These are phyloP conservation scores for Colletotrichum coccodes DNA, from an alignment of 2,329 filamentous ascomycete genomes.

Conservation along the genomic window DNA sequence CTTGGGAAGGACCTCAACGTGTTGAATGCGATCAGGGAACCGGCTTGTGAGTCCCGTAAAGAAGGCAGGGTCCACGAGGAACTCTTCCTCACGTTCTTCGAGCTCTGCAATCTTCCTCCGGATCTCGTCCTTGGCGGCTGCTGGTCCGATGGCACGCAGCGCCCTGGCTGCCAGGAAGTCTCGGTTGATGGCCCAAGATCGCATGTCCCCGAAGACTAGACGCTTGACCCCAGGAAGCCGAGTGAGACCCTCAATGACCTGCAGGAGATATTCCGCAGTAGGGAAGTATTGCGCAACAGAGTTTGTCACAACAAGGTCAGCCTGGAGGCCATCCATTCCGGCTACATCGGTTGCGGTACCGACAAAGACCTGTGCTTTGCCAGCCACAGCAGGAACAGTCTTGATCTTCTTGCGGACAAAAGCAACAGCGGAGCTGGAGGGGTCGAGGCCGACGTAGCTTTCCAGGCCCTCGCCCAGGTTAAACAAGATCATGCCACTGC, in stretches of 20 bases:
- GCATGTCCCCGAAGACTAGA: constrained; percentile 36
- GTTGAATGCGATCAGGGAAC: constrained; percentile 33
- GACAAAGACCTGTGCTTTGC: constrained; percentile 32
- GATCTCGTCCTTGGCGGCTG: constrained; percentile 12
- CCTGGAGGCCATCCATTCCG: background rate
- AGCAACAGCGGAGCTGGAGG: constrained; percentile 32
- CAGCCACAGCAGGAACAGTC: constrained; percentile 19
- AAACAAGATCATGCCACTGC: constrained; percentile 44
- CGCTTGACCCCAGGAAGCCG: background rate
- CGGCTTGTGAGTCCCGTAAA: constrained; percentile 34
- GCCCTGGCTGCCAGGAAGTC: constrained; percentile 34
- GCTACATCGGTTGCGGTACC: constrained; percentile 35
- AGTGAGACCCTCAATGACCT: constrained; percentile 30
- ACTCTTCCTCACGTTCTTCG: constrained; percentile 33
- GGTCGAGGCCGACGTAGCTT: constrained; percentile 41
- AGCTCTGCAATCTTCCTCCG: constrained; percentile 28
- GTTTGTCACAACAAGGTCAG: constrained; percentile 31
- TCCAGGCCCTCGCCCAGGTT: constrained; percentile 36
- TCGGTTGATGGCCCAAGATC: constrained; percentile 31
- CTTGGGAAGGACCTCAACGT: constrained; percentile 43
- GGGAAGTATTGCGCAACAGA: constrained; percentile 43
- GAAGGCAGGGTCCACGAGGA: constrained; percentile 39
- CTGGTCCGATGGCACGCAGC: background rate
- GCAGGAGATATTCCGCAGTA: constrained; percentile 34
- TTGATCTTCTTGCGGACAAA: constrained; percentile 35